Percentiles rank a stretch among this genome's conserved stretches.
phyloP scores from a whole-genome alignment of 1,139 yeast species.

The Hansenula anomala region DNA sequence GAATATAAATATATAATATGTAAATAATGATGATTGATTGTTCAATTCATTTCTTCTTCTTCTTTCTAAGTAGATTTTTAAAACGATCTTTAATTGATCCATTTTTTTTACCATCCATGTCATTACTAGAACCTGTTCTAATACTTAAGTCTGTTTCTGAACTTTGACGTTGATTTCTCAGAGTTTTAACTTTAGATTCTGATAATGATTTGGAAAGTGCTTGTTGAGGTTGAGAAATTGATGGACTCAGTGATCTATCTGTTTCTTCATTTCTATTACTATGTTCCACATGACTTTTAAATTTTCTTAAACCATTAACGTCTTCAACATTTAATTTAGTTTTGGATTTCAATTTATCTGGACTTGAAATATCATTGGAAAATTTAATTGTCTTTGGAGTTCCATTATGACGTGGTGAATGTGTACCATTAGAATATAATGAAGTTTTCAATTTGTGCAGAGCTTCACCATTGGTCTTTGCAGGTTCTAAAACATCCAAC shows the following conservation, averaged over 20 bases:
- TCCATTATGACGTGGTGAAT: too few relatives aligned
- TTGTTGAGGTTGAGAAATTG: constrained; percentile 4
- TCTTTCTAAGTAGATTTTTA: too few relatives aligned
- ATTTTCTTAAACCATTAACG: constrained; percentile 6
- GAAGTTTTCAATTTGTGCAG: constrained; percentile 10
- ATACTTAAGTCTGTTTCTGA: too few relatives aligned
- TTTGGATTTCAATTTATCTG: constrained; percentile 4
- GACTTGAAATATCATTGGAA: constrained; percentile 4
- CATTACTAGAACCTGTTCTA: too few relatives aligned
- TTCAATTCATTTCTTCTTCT: too few relatives aligned
- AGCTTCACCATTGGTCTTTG: background rate
- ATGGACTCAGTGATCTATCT: constrained; percentile 2
- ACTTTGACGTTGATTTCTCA: background rate
- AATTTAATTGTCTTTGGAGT: constrained; percentile 6
- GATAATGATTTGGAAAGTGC: background rate
- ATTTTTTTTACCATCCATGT: too few relatives aligned
- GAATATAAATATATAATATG: too few relatives aligned
- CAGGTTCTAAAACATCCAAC: constrained; percentile 12
- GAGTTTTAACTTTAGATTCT: constrained; percentile 1
- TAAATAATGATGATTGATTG: too few relatives aligned
- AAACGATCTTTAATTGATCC: too few relatives aligned
- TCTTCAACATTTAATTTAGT: background rate
- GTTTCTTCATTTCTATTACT: constrained; percentile 1
- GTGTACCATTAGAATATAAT: constrained; percentile 2
- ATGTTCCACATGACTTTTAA: constrained; percentile 7